Evolutionary conservation across 345 rosid genomes (phyloP), one percentile per base, ranked within the genome.

Genomic region (Aquilaria yunnanensis): DNA sequence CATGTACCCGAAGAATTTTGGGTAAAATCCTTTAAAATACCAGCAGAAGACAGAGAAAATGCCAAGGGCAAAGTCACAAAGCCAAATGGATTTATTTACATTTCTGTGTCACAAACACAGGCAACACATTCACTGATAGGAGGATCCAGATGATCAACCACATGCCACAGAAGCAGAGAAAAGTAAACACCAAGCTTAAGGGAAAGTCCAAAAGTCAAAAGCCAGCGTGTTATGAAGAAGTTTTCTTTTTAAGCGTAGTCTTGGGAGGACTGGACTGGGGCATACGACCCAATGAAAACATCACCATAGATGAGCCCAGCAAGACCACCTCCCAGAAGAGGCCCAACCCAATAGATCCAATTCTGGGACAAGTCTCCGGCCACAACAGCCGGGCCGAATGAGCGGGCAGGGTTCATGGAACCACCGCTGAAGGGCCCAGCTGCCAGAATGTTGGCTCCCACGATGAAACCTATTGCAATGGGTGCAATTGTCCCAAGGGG

Each of bases 351-450:
- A 61, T 89, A 92, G 67, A 92, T 81, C 96, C 96, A 89, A 46
- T 62, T 81, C 46, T 78, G 67, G 0, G 89, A 72, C 32, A 80
- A 84, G 81, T 89, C 84, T 3, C 93, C 90, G 53, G 81, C 80
- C 9, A 84, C 90, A 47, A 92, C 90, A 9, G 98, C 90, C 0
- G 96, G 98, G 46, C 96, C 96, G n/a, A 87, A 84, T 0, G 96
- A 89, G 45, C 96, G 78, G 46, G 98, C 96, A 12, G 96, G 96
- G 79, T 92, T 92, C 97, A 89, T 92, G 5, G 97, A 92, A 2
- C 97, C 97, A 1, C 96, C 98, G 6, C 91, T 84, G 71, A 92
- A 92, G 5, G 96, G 96, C 46, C 96, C 98, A 2, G 96, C 96
- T 0, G 98, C 98, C 2, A 92, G 75, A 45, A 92, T 92, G 78